Percentiles rank a stretch among this genome's conserved stretches.
Evolutionary conservation across 108 stramenopile species (phyloP).

Genomic region (Epipyxis sp.): DNA sequence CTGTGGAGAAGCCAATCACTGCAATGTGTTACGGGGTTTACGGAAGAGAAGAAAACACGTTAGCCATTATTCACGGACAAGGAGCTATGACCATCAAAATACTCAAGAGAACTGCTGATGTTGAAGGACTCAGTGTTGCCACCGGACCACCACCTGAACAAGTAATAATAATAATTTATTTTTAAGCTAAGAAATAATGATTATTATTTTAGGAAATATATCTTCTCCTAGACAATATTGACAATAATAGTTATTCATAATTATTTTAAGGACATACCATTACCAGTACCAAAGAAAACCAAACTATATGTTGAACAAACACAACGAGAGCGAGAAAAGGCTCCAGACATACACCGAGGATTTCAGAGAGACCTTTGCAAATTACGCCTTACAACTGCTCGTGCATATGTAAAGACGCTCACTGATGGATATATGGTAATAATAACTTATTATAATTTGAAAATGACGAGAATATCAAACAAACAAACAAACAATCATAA

Average conservation of each 20-base stretch:
- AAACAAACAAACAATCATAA: too few relatives aligned
- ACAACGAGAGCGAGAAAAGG: conserved; percentile 53
- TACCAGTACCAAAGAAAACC: conserved; percentile 61
- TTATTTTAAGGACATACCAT: too few relatives aligned
- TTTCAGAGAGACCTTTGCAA: conserved; percentile 63
- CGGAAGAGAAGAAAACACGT: conserved; percentile 52
- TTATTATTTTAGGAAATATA: too few relatives aligned
- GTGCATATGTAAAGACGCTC: conserved; percentile 53
- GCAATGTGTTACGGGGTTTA: conserved; percentile 54
- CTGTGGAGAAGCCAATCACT: conserved; percentile 37
- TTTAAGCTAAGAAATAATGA: too few relatives aligned
- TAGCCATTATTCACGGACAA: conserved; percentile 44
- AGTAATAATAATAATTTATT: too few relatives aligned
- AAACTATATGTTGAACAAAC: conserved; percentile 63
- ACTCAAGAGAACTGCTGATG: conserved; percentile 37
- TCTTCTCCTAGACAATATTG: too few relatives aligned
- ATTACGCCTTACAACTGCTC: conserved; percentile 54
- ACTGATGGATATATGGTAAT: conserved; percentile 50
- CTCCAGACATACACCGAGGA: conserved; percentile 56
- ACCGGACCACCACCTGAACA: conserved; percentile 59
- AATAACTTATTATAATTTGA: not conserved
- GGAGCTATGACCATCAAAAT: conserved; percentile 59
- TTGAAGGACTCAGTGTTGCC: not conserved
- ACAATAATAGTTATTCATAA: too few relatives aligned
- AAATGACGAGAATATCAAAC: conserved; percentile 29